phyloP scores from a whole-genome alignment of 805 yeast species.

The Teunomyces cretensis region DNA sequence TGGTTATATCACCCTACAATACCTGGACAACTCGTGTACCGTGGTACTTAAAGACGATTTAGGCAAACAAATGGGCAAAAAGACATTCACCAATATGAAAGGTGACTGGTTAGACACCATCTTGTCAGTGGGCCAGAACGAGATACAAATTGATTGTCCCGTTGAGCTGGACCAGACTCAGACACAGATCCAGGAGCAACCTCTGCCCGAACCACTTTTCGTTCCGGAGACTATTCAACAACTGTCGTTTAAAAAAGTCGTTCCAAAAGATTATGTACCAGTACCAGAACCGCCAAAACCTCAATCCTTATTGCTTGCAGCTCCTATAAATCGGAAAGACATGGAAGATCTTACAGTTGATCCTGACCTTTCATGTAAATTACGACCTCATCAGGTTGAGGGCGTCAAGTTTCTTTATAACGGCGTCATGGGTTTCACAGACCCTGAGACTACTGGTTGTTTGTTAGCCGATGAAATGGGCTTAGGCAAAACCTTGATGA shows the following conservation, averaged over 20 bases:
- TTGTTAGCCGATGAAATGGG: slow-evolving; percentile 98
- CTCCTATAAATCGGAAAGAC: neutral
- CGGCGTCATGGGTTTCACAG: slow-evolving; percentile 71
- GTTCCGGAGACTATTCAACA: neutral
- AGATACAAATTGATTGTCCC: slow-evolving; percentile 59
- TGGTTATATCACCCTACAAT: slow-evolving; percentile 50
- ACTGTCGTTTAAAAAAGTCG: neutral
- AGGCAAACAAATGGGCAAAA: slow-evolving; percentile 10
- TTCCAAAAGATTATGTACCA: neutral
- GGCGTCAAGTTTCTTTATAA: slow-evolving; percentile 82
- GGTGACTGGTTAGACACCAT: slow-evolving; percentile 20
- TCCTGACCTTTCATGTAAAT: slow-evolving; percentile 47
- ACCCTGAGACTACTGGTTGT: slow-evolving; percentile 61
- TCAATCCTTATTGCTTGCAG: neutral
- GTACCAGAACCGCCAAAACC: neutral
- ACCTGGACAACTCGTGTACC: neutral
- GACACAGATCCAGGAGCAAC: neutral
- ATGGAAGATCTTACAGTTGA: slow-evolving; percentile 39
- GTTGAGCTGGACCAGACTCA: slow-evolving; percentile 16
- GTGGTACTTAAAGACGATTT: slow-evolving; percentile 9
- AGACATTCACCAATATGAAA: slow-evolving; percentile 9
- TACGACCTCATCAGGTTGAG: slow-evolving; percentile 85
- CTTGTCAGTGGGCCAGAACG: slow-evolving; percentile 55
- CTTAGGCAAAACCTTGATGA: slow-evolving; percentile 78
- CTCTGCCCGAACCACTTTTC: neutral